phyloP scores from a whole-genome alignment of 495 filamentous ascomycete species.

The Xylaria acuta region DNA sequence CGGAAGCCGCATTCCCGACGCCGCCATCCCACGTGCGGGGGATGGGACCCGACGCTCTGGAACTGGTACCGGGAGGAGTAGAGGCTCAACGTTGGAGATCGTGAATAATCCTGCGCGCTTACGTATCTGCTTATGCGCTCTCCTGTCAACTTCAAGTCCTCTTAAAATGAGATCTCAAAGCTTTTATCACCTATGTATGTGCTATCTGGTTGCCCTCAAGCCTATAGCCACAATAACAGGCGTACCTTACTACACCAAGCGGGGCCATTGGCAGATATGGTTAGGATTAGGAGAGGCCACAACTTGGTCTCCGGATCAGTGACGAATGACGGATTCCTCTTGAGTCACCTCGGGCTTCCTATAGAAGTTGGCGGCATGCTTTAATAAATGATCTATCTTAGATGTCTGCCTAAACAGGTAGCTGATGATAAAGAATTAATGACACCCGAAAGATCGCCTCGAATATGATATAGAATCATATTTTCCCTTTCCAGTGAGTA shows the following conservation, averaged over 20 bases:
- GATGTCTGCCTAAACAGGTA: neutral
- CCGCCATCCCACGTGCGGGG: neutral
- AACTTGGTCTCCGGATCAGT: neutral
- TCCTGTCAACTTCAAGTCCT: neutral
- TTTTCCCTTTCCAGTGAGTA: neutral
- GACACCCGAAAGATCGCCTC: neutral
- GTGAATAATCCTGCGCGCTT: conserved; percentile 12
- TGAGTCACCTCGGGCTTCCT: neutral
- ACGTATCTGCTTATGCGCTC: neutral
- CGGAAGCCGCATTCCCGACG: neutral
- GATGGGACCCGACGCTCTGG: neutral
- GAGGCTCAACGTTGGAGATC: neutral
- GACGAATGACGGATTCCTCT: neutral
- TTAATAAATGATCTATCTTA: neutral
- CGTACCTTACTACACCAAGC: neutral
- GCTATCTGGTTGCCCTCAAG: neutral
- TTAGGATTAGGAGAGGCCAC: neutral
- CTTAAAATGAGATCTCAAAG: neutral
- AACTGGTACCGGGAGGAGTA: neutral
- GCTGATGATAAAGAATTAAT: neutral
- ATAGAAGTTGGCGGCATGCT: neutral
- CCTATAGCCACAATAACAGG: neutral
- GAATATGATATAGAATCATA: neutral
- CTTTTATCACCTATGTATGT: neutral
- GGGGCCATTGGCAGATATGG: neutral